Base-by-base conservation (phyloP, 345 rosid genomes). In the Sonneratia alba region DNA sequence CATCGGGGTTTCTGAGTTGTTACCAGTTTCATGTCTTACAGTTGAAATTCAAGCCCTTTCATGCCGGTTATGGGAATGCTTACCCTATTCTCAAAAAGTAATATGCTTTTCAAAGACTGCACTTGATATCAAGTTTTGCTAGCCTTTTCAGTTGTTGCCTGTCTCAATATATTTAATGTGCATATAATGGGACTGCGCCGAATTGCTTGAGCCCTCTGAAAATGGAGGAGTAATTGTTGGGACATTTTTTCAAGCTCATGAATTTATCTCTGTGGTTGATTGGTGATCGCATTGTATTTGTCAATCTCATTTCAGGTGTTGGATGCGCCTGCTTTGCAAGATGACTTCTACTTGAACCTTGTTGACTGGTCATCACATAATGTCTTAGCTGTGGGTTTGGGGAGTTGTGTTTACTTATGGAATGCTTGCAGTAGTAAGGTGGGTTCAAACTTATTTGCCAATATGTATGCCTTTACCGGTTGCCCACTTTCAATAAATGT, bases 361-460 rank as follows among this genome's bases (percentile, higher is more conserved):
- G 97, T 92, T 77, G 96, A 95, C 72, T 95, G 98, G 99, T 95
- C 98, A 16, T 85, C 94, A 2, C 89, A 89, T 71, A 95, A 95
- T 73, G 97, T 95, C 70, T 77, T 92, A 74, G 94, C 98, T 0
- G 99, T 95, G 47, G 99, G 99, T 64, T 77, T 95, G 76, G 98
- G 87, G 42, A 92, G 85, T 78, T 92, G 99, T 71, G 98, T 95
- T 38, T 95, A 95, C 80, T 72, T 95, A 81, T 95, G 98, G 99
- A 95, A 95, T 90, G 99, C 99, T 81, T 88, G 89, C 75, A 95
- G 91, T 74, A 95, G 98, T 78, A 95, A 92, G 92, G 97, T 93
- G 72, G 74, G 78, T 70, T 69, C 59, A 38, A 57, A 74, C 71
- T 49, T 18, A 21, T 57, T 32, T 63, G 27, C 51, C 47, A 11